Percentiles rank a stretch among this genome's conserved stretches.
Evolutionary conservation across 192 early-diverging fungal genomes (phyloP).

Genomic region (Umbelopsis sp.): DNA sequence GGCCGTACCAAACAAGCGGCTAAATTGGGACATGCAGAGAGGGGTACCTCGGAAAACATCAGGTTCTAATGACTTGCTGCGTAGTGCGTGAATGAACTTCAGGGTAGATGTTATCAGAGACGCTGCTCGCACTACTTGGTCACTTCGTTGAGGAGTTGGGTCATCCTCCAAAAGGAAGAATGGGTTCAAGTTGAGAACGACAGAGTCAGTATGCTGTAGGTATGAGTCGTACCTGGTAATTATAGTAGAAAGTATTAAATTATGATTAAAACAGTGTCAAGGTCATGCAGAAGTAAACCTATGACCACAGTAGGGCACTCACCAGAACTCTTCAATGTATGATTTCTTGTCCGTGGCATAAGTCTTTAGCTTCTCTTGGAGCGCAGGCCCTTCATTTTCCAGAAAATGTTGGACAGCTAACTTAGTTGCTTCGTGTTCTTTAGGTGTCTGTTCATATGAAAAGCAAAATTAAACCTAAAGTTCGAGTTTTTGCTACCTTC

Average conservation of each 20-base stretch:
- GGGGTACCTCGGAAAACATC: constrained; percentile 66
- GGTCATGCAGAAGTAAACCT: neutral
- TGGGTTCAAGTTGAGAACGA: constrained; percentile 51
- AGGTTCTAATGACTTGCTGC: constrained; percentile 56
- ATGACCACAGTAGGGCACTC: neutral
- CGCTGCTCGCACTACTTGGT: constrained; percentile 78
- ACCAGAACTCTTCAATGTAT: constrained; percentile 56
- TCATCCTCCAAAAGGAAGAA: constrained; percentile 55
- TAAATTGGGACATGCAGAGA: constrained; percentile 84
- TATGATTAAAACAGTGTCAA: neutral
- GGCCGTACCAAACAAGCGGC: constrained; percentile 76
- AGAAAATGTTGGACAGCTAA: constrained; percentile 39
- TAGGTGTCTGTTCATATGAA: constrained; percentile 45
- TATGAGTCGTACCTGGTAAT: constrained; percentile 44
- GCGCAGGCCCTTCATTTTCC: constrained; percentile 48
- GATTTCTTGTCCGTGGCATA: constrained; percentile 53
- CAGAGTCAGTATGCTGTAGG: constrained; percentile 41
- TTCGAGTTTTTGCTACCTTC: constrained; percentile 40
- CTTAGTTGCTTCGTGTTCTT: constrained; percentile 44
- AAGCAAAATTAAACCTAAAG: constrained; percentile 47
- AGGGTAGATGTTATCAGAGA: constrained; percentile 66
- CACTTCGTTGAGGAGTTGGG: constrained; percentile 45
- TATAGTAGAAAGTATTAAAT: neutral
- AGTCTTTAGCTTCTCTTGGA: constrained; percentile 56
- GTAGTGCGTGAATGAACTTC: constrained; percentile 67